Evolutionary conservation across 2,329 filamentous ascomycete species (phyloP).

Genomic region (Colletotrichum lentis): DNA sequence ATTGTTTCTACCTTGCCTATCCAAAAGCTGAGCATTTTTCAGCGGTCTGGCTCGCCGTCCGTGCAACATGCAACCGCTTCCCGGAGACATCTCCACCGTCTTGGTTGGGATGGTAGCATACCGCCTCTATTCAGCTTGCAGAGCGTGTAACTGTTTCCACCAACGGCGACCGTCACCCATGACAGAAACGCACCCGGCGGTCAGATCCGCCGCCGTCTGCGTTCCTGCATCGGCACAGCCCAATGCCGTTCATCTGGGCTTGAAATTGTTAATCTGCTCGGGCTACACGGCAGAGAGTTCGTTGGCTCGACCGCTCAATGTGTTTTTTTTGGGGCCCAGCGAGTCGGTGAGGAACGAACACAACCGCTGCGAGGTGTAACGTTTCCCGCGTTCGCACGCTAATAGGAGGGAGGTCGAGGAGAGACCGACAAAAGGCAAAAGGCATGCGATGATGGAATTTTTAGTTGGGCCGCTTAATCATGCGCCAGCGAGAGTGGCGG

Average conservation of each 20-base stretch:
- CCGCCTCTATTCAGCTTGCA: neutral
- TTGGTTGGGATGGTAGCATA: neutral
- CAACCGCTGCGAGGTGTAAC: slow-evolving; percentile 23
- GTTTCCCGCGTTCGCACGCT: slow-evolving; percentile 15
- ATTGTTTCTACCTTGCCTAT: no score
- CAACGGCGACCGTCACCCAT: neutral
- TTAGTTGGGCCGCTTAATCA: neutral
- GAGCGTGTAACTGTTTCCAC: no score
- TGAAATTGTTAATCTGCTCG: neutral
- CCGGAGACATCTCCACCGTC: neutral
- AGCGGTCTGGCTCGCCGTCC: neutral
- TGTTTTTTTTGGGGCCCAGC: neutral
- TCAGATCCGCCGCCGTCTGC: slow-evolving; percentile 3
- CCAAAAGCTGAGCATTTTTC: no score
- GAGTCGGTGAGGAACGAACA: slow-evolving; percentile 27
- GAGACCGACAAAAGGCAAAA: neutral
- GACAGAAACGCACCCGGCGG: neutral
- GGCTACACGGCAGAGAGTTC: neutral
- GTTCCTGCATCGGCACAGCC: neutral
- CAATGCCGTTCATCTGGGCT: neutral
- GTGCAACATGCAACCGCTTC: neutral
- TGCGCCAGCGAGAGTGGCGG: neutral
- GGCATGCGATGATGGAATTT: neutral
- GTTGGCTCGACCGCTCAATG: neutral
- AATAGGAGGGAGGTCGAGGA: neutral